Base-by-base conservation (phyloP, 2,329 filamentous ascomycete genomes). In the Dactylonectria estremocensis region DNA sequence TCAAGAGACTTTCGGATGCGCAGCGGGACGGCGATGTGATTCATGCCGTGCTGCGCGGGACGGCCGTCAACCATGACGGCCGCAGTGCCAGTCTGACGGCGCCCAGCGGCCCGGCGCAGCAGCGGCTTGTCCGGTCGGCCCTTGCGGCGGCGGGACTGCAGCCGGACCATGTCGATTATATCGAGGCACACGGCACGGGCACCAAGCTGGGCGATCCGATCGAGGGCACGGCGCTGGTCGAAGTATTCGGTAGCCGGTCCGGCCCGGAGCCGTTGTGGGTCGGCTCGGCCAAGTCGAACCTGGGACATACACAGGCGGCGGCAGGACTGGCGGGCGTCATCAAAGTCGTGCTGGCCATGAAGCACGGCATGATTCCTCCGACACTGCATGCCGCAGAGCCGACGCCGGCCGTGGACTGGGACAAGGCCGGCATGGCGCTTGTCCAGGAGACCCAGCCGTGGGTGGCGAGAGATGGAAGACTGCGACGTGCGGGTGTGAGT, bases 101-200 rank as follows among this genome's bases (percentile, higher is more conserved):
- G 55, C 85, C 85, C 0, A 83, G 68, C 20, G 69, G 49, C 1
- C 35, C 35, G 2, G 81, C 82, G 1, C 83, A 85, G 62, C 72
- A 75, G 7, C 65, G 75, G 5, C 73, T 85, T 3, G 82, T 84
- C 65, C 68, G 72, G 5, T 57, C 48, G 11, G 66, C 67, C 28
- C 55, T 73, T 4, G 53, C 40, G 11, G 35, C 40, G 9, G 56
- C 70, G 5, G 43, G 52, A 1, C 8, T 75, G 16, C 54, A 63
- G 5, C 70, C 71, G 46, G 24, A 37, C 14, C 31, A 69, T 46
- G 46, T 70, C 54, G 90, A 90, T 79, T 95, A 95, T 75, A 91
- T 97, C 5, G 94, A 97, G 81, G 94, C 95, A 89, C 94, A 97
- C 79, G 94, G 94, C 10, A 97, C 94, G 4, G 94, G 93, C 45